phyloP scores from a whole-genome alignment of 495 filamentous ascomycete species.

The Coniosporium apollinis region DNA sequence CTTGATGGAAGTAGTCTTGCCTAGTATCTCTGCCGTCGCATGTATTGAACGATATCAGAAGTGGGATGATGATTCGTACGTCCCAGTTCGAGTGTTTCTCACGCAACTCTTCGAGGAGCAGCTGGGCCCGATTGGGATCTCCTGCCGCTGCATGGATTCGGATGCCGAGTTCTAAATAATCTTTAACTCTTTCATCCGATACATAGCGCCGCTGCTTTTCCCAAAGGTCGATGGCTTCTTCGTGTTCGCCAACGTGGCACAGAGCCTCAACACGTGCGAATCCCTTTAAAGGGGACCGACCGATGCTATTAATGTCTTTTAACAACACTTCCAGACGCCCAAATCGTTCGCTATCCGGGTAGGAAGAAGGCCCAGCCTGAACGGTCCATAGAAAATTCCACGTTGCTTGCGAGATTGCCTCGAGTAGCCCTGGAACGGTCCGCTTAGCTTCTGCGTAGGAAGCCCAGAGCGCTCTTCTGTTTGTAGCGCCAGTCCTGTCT shows the following conservation, averaged over 20 bases:
- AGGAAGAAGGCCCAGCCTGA: not conserved
- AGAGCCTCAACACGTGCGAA: constrained; percentile 48
- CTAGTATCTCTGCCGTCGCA: constrained; percentile 20
- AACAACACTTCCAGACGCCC: not conserved
- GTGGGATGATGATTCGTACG: constrained; percentile 46
- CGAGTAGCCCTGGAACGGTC: too few species aligned
- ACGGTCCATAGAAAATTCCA: not conserved
- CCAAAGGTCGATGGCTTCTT: constrained; percentile 47
- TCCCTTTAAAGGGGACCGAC: constrained; percentile 21
- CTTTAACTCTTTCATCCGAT: constrained; percentile 36
- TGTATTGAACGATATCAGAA: constrained; percentile 34
- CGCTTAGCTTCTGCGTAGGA: not conserved
- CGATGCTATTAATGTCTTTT: not conserved
- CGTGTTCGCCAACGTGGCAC: constrained; percentile 40
- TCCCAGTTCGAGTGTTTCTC: constrained; percentile 26
- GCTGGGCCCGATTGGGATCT: constrained; percentile 45
- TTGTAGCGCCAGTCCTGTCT: not conserved
- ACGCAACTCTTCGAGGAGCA: constrained; percentile 38
- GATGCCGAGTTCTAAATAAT: constrained; percentile 53
- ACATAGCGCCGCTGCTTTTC: constrained; percentile 34
- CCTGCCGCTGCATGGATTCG: constrained; percentile 43
- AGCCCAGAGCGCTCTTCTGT: not conserved
- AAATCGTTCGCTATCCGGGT: not conserved
- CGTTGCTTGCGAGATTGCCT: too few species aligned
- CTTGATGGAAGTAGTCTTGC: constrained; percentile 31